Evolutionary conservation across 2,329 filamentous ascomycete genomes (phyloP).

Genomic region (Epichloe sp.): DNA sequence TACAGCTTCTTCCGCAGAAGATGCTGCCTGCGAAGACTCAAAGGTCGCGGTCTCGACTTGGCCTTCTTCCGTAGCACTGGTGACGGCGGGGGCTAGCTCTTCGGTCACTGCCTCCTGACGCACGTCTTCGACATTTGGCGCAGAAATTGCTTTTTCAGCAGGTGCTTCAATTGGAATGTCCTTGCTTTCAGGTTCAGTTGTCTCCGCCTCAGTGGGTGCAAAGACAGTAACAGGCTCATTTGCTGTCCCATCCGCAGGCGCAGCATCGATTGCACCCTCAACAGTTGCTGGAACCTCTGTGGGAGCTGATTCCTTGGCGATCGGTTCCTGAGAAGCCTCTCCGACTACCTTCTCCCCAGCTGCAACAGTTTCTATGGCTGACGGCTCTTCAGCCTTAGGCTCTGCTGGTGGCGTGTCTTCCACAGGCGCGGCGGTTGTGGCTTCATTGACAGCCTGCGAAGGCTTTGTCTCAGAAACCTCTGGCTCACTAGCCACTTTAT

Average conservation of each 20-base stretch:
- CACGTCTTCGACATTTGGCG: neutral
- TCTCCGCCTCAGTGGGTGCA: neutral
- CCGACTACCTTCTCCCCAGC: neutral
- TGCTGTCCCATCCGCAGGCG: neutral
- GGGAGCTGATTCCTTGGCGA: neutral
- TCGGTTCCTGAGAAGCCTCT: neutral
- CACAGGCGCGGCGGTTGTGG: neutral
- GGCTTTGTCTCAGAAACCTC: neutral
- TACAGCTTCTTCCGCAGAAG: neutral
- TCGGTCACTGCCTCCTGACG: neutral
- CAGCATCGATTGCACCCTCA: neutral
- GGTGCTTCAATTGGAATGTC: neutral
- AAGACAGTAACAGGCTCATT: neutral
- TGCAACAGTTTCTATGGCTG: neutral
- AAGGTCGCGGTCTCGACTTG: neutral
- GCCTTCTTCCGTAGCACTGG: neutral
- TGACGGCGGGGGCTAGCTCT: neutral
- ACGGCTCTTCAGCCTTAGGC: neutral
- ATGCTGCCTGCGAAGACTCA: neutral
- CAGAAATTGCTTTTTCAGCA: neutral
- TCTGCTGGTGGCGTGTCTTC: neutral
- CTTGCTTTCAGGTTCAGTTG: neutral
- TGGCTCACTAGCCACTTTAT: neutral
- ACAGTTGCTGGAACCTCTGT: neutral
- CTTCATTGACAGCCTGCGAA: neutral